A percentile compares a stretch with the other conserved stretches of the same genome.
Evolutionary conservation across 441 rosid species (phyloP).

Genomic region (Viola pubescens): DNA sequence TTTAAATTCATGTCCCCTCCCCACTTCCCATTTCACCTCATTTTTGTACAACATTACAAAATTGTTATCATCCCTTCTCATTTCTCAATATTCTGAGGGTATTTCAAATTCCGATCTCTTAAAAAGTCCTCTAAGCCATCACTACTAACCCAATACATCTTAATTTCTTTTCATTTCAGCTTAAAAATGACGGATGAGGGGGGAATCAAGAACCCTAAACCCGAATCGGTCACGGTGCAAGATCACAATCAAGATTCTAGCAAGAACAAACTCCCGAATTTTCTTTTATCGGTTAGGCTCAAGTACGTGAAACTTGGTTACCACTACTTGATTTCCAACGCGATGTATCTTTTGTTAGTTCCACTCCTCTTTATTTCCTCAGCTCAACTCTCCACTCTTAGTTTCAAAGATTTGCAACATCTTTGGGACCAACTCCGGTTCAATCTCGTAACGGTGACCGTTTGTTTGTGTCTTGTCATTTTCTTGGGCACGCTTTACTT

Average conservation of each 20-base stretch:
- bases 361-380: slow-evolving; percentile 43
- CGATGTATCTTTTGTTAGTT: slow-evolving; percentile 47
- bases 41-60: not conserved
- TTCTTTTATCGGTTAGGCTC: slow-evolving; percentile 55
- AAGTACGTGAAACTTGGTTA: slow-evolving; percentile 84
- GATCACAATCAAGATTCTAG: slow-evolving; percentile 1
- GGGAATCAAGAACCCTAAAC: slow-evolving; percentile 5
- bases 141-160: not conserved
- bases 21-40: not conserved
- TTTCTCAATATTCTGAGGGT: not conserved
- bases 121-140: not conserved
- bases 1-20: slow-evolving; percentile 7
- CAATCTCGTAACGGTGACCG: slow-evolving; percentile 43
- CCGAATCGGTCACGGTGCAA: slow-evolving; percentile 11
- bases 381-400: slow-evolving; percentile 53
- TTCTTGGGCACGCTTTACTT: slow-evolving; percentile 41
- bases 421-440: slow-evolving; percentile 54
- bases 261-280: slow-evolving; percentile 47
- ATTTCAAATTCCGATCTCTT: not conserved
- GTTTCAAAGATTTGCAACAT: slow-evolving; percentile 27
- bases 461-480: slow-evolving; percentile 30
- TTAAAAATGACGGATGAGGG: slow-evolving; percentile 21
- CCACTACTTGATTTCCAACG: slow-evolving; percentile 71
- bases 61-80: not conserved
- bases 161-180: not conserved